Conservation (phyloP, 2,329 filamentous ascomycete species). For the Lecanosticta acicola region DNA sequence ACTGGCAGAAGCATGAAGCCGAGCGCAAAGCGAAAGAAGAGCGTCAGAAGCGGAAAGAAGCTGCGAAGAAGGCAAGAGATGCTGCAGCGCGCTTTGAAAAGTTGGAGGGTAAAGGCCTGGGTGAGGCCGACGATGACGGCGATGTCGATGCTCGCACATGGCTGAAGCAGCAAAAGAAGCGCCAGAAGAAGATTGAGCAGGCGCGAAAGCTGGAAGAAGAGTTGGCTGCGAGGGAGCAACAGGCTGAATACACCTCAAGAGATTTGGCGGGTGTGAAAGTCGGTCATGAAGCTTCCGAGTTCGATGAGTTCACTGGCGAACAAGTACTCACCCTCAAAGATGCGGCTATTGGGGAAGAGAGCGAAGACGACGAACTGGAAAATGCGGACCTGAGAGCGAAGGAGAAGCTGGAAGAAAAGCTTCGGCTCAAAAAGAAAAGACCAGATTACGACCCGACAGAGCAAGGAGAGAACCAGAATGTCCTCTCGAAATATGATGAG, state of each 20-base stretch:
- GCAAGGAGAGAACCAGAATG: constrained; percentile 57
- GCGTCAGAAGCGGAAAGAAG: constrained; percentile 73
- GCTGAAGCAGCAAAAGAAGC: constrained; percentile 85
- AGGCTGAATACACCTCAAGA: constrained; percentile 73
- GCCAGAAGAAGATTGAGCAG: constrained; percentile 81
- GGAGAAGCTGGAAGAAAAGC: constrained; percentile 66
- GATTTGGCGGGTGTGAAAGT: constrained; percentile 89
- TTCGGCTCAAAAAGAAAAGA: constrained; percentile 85
- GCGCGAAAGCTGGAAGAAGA: constrained; percentile 68
- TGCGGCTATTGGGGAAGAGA: constrained; percentile 70
- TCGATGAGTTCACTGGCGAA: constrained; percentile 68
- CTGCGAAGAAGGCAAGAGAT: constrained; percentile 83
- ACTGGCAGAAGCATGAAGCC: constrained; percentile 64
- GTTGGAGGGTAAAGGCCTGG: constrained; percentile 77
- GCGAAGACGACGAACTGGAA: constrained; percentile 85
- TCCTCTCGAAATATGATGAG: constrained; percentile 91
- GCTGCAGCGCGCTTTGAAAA: constrained; percentile 68
- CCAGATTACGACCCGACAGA: constrained; percentile 82
- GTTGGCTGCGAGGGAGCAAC: constrained; percentile 64
- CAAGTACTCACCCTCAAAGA: constrained; percentile 95
- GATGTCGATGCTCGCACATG: constrained; percentile 72
- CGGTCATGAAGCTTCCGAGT: constrained; percentile 75
- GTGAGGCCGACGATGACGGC: constrained; percentile 64
- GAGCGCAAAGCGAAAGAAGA: constrained; percentile 67
- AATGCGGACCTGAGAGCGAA: constrained; percentile 66